Evolutionary conservation across 352 stramenopile species (phyloP), one percentile per base, ranked within the genome.

Genomic region (Phytophthora macrochlamydospora): DNA sequence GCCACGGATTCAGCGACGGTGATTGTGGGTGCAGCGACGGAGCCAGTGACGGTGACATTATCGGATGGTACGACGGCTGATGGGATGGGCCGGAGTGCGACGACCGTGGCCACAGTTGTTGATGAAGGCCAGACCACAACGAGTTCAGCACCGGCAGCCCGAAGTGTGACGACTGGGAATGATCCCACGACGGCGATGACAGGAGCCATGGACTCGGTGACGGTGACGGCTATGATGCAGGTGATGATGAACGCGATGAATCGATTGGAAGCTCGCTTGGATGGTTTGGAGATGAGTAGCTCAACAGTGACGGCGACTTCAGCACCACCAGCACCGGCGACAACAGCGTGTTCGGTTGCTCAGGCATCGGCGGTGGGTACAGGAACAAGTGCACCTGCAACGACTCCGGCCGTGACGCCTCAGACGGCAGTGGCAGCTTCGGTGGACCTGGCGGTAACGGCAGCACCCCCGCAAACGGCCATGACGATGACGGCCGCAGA

Each of bases 391-490:
- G 6, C 9, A 11, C 6, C 35, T 11, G 35, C 35, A 6, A 40
- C 35, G 9, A 11, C 35, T 11, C 6, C 35, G 35, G 9, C 35
- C 6, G 35, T 6, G 9, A 40, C 35, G 35, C 6, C 35, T 40
- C 6, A 11, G 9, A 40, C 35, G 9, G 35, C 9, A 11, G 6
- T 11, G 35, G 9, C 35, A 40, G 35, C 35, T 40, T 40, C 35
- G 9, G 35, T 40, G 9, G 35, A 6, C 6, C 6, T 11, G 35
- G 9, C 35, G 35, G 35, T 11, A 40, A 40, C 35, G 6, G 9
- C 35, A 11, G 6, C 35, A 40, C 46, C n/a, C n/a, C 44, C 61
- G 56, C 61, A 68, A 54, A 37, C 35, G 35, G 35, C 9, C 6
- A 11, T 40, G 35, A 40, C 35, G 35, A 40, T 40, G 35, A 40